Evolutionary conservation across 1,284 basidiomycete genomes (phyloP).

Genomic region (Calocybe gambosa): DNA sequence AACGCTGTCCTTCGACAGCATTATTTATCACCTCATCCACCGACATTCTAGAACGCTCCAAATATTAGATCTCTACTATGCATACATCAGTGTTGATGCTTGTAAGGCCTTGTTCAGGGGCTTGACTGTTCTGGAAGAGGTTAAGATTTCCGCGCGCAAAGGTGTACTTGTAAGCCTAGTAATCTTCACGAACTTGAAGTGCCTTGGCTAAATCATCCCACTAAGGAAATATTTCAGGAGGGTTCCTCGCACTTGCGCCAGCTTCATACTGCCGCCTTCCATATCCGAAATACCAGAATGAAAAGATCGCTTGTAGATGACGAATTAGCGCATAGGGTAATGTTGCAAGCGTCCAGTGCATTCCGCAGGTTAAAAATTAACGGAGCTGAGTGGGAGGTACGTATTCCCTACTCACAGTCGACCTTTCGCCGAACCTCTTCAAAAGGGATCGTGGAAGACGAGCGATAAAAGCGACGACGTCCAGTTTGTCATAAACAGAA

Average conservation of each 20-base stretch:
- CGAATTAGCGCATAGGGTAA: conserved; percentile 18
- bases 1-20: conserved; percentile 30
- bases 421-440: not conserved
- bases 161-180: conserved; percentile 22
- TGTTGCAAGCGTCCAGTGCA: conserved; percentile 18
- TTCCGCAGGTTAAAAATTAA: conserved; percentile 25
- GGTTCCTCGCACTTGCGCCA: conserved; percentile 12
- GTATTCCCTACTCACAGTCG: not conserved
- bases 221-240: conserved; percentile 18
- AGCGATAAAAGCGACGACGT: conserved; percentile 6
- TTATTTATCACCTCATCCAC: conserved; percentile 34
- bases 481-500: conserved; percentile 9
- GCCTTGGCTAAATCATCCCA: not conserved
- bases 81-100: conserved; percentile 27
- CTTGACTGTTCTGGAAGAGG: conserved; percentile 22
- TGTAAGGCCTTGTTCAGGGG: conserved; percentile 8
- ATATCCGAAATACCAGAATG: conserved; percentile 24
- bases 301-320: conserved; percentile 15
- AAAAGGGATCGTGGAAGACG: conserved; percentile 16
- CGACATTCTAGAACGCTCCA: conserved; percentile 32
- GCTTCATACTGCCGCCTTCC: conserved; percentile 24
- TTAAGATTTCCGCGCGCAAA: conserved; percentile 22
- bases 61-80: conserved; percentile 28
- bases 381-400: conserved; percentile 27
- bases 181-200: not conserved